A percentile compares a stretch with the other conserved stretches of the same genome.
phyloP scores from a whole-genome alignment of 2,329 filamentous ascomycete genomes.

The Orbilia quercus region DNA sequence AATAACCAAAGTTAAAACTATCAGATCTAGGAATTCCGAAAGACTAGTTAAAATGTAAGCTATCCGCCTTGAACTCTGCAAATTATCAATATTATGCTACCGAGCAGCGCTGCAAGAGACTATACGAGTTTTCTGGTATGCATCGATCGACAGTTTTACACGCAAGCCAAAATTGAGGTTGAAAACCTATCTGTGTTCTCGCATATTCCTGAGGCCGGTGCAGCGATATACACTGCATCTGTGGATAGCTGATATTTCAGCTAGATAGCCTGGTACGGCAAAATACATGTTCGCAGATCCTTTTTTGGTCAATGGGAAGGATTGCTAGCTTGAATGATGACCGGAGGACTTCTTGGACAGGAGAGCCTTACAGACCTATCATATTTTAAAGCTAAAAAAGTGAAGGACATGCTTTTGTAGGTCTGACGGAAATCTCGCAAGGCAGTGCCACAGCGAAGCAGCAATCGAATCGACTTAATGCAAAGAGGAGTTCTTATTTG shows the following conservation, averaged over 20 bases:
- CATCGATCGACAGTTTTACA: not conserved
- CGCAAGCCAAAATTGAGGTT: constrained; percentile 11
- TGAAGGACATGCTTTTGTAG: constrained; percentile 16
- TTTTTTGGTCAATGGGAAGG: not conserved
- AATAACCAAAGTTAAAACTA: no score
- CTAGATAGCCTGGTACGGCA: no score
- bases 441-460: not conserved
- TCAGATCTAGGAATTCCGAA: no score
- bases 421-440: constrained; percentile 11
- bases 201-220: not conserved
- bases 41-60: no score
- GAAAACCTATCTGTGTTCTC: not conserved
- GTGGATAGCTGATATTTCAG: not conserved
- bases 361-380: no score
- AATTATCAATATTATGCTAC: no score
- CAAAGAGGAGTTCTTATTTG: not conserved
- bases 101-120: no score
- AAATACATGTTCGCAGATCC: not conserved
- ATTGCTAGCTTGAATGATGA: not conserved
- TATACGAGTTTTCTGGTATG: constrained; percentile 1
- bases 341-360: not conserved
- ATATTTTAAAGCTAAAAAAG: no score
- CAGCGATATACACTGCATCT: not conserved
- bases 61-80: no score
- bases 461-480: not conserved